A percentile compares a stretch with the other conserved stretches of the same genome.
Evolutionary conservation across 768 basidiomycete species (phyloP).

Genomic region (Pleurotus salmoneostramineus): DNA sequence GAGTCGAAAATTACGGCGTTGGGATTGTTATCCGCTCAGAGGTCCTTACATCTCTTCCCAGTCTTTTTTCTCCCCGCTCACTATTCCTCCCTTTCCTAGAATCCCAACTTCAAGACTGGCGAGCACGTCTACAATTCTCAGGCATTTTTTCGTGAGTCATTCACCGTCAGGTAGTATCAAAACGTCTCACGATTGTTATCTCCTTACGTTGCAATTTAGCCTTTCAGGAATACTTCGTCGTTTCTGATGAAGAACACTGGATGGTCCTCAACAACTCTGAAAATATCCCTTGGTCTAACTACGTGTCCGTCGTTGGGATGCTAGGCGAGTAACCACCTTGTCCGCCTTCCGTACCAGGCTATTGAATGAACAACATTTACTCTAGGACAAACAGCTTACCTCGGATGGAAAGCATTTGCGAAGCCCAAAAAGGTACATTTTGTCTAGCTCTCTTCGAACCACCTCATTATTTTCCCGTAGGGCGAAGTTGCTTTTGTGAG

Average conservation of each 20-base stretch:
- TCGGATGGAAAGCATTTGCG: slow-evolving; percentile 37
- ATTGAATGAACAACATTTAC: background rate
- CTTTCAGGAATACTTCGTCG: slow-evolving; percentile 30
- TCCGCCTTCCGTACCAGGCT: background rate
- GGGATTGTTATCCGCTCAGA: slow-evolving; percentile 40
- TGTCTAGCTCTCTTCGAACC: background rate
- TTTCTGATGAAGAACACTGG: slow-evolving; percentile 22
- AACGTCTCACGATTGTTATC: background rate
- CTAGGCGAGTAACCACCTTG: slow-evolving; percentile 31
- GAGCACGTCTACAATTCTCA: slow-evolving; percentile 30
- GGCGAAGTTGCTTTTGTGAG: slow-evolving; percentile 39
- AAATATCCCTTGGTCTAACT: slow-evolving; percentile 44
- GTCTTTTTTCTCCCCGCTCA: too few relatives aligned
- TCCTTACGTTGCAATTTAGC: background rate
- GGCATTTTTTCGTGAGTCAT: slow-evolving; percentile 23
- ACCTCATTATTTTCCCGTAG: slow-evolving; percentile 12
- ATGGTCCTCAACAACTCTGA: slow-evolving; percentile 33
- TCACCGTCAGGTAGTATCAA: background rate
- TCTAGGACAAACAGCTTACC: slow-evolving; percentile 33
- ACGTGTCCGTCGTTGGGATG: slow-evolving; percentile 52
- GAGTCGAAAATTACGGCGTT: slow-evolving; percentile 30
- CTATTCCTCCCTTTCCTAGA: slow-evolving; percentile 15
- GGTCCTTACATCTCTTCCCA: too few relatives aligned
- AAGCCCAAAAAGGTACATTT: slow-evolving; percentile 25
- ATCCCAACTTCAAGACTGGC: slow-evolving; percentile 25